Percentiles rank a stretch among this genome's conserved stretches.
Evolutionary conservation across 75 land plant species (phyloP).

Genomic region (Gnetum montanum): DNA sequence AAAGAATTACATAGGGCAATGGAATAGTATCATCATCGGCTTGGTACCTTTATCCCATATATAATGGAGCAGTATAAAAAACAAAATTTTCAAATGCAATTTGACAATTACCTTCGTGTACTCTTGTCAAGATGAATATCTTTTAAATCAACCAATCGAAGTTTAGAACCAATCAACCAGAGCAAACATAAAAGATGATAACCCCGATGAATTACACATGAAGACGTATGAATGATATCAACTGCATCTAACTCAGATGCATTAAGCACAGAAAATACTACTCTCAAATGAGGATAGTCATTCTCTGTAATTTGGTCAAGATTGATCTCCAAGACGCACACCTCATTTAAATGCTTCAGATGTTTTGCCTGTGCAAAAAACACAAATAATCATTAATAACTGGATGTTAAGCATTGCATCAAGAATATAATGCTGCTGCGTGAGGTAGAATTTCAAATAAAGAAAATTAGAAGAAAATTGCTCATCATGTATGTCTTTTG

Average conservation of each 20-base stretch:
- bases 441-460: no score
- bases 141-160: conserved; percentile 47
- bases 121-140: conserved; percentile 43
- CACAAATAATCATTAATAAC: conserved; percentile 1
- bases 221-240: conserved; percentile 35
- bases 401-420: no score
- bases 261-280: conserved; percentile 20
- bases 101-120: conserved; percentile 51
- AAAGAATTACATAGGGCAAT: no score
- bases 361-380: conserved; percentile 24
- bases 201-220: conserved; percentile 28
- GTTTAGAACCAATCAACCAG: conserved; percentile 32
- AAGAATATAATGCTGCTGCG: no score
- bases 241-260: conserved; percentile 63
- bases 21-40: no score
- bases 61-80: no score
- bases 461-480: no score
- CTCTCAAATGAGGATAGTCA: conserved; percentile 46
- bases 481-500: no score
- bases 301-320: conserved; percentile 40
- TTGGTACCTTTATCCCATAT: no score
- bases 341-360: conserved; percentile 20
- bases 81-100: no score
- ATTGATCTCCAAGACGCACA: conserved; percentile 26
- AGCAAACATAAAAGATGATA: conserved; percentile 37